phyloP scores from a whole-genome alignment of 176 grass and related monocot species.

The Lolium rigidum region DNA sequence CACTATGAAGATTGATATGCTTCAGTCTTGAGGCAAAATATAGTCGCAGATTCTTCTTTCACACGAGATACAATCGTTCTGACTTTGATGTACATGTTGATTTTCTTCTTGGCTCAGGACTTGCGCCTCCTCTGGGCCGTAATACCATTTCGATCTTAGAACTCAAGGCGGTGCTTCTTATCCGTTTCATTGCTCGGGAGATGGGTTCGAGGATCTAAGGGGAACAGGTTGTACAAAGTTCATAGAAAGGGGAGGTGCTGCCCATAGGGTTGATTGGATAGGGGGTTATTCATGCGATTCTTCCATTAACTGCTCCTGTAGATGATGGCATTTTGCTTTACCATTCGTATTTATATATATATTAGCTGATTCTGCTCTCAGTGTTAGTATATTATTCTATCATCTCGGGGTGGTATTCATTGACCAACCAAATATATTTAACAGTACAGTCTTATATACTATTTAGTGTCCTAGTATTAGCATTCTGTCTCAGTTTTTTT shows the following conservation, averaged over 20 bases:
- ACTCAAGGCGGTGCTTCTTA: not conserved
- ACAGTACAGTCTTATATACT: not conserved
- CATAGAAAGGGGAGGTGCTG: constrained; percentile 13
- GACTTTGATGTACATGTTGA: not conserved
- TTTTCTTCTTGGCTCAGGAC: constrained; percentile 28
- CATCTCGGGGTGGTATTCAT: constrained; percentile 20
- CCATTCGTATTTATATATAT: not conserved
- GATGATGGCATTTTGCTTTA: constrained; percentile 28
- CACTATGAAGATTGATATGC: not conserved
- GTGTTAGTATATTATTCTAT: not conserved
- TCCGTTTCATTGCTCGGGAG: constrained; percentile 25
- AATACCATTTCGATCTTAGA: constrained; percentile 16
- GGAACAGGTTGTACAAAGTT: constrained; percentile 41
- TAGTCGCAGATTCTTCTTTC: not conserved
- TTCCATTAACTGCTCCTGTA: constrained; percentile 35
- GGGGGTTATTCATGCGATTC: constrained; percentile 39
- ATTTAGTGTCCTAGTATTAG: not conserved
- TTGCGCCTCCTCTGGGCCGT: not conserved
- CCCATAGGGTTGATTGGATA: constrained; percentile 39
- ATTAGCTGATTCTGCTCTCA: not conserved
- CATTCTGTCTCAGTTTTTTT: not conserved
- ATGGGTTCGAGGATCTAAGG: constrained; percentile 28
- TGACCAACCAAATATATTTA: not conserved
- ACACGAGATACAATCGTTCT: not conserved
- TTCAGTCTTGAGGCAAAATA: not conserved